Evolutionary conservation across 2,329 filamentous ascomycete genomes (phyloP).

Genomic region (Cordyceps cicadae): DNA sequence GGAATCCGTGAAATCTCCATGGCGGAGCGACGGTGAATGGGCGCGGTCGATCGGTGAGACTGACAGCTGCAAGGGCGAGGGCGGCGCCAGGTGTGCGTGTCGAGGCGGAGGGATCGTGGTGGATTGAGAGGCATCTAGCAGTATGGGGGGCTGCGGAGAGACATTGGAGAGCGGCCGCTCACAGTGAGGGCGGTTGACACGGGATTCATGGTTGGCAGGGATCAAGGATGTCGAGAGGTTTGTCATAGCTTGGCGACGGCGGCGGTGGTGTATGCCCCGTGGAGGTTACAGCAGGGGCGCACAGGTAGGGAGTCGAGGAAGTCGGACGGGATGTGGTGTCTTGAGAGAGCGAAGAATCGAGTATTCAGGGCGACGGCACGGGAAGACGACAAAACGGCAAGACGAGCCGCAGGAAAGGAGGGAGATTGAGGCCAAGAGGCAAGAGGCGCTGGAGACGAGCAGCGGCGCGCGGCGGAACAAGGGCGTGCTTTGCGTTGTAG

Average conservation of each 20-base stretch:
- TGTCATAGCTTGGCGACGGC: constrained; percentile 7
- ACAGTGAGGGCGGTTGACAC: not conserved
- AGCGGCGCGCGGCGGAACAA: not conserved
- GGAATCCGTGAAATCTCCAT: not conserved
- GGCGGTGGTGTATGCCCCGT: not conserved
- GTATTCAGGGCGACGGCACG: not conserved
- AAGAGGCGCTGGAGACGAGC: not conserved
- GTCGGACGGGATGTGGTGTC: not conserved
- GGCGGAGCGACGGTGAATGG: not conserved
- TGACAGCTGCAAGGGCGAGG: not conserved
- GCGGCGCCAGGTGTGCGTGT: not conserved
- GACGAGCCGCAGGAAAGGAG: not conserved
- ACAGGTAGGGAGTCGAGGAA: not conserved
- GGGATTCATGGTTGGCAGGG: not conserved
- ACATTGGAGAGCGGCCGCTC: not conserved
- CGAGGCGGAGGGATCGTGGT: not conserved
- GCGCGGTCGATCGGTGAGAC: not conserved
- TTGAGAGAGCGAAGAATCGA: not conserved
- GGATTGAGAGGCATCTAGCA: not conserved
- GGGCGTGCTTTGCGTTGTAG: not conserved
- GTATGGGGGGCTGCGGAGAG: not conserved
- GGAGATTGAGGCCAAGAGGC: not conserved
- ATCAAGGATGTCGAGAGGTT: not conserved
- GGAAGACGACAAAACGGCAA: not conserved
- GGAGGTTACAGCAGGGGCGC: not conserved